Evolutionary conservation across 345 rosid genomes (phyloP).

Genomic region (Passiflora organensis): DNA sequence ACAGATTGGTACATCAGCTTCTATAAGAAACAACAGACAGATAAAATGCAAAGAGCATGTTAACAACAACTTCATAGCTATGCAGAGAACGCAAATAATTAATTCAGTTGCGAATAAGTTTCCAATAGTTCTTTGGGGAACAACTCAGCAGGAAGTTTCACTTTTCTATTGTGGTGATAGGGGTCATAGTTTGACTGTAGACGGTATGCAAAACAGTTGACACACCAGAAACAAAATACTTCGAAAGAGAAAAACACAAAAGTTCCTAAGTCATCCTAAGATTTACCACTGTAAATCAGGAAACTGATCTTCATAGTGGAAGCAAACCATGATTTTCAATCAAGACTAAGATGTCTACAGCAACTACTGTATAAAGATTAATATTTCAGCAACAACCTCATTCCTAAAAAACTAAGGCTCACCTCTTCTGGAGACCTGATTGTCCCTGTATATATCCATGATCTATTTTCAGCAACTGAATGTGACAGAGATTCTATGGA

Average conservation of each 20-base stretch:
- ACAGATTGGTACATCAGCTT: background rate
- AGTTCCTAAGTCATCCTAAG: background rate
- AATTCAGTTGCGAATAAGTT: background rate
- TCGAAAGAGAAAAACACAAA: background rate
- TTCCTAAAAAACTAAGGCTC: conserved; percentile 8
- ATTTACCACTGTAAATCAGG: background rate
- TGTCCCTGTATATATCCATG: conserved; percentile 58
- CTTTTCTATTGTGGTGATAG: too few relatives aligned
- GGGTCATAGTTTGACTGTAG: too few relatives aligned
- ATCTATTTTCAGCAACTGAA: conserved; percentile 40
- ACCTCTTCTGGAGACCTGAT: conserved; percentile 62
- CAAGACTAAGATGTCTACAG: background rate
- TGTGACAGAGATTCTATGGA: conserved; percentile 53
- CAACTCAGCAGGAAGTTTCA: too few relatives aligned
- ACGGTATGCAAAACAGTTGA: too few relatives aligned
- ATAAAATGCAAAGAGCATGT: background rate
- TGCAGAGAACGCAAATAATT: too few relatives aligned
- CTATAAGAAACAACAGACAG: background rate
- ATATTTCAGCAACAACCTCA: background rate
- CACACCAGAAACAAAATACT: too few relatives aligned
- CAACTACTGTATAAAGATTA: background rate
- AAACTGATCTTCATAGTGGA: background rate
- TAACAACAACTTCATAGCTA: background rate
- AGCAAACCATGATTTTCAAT: background rate
- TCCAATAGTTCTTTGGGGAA: background rate